phyloP scores from a whole-genome alignment of 139 green algal species.

The Raphidocelis subcapitata region DNA sequence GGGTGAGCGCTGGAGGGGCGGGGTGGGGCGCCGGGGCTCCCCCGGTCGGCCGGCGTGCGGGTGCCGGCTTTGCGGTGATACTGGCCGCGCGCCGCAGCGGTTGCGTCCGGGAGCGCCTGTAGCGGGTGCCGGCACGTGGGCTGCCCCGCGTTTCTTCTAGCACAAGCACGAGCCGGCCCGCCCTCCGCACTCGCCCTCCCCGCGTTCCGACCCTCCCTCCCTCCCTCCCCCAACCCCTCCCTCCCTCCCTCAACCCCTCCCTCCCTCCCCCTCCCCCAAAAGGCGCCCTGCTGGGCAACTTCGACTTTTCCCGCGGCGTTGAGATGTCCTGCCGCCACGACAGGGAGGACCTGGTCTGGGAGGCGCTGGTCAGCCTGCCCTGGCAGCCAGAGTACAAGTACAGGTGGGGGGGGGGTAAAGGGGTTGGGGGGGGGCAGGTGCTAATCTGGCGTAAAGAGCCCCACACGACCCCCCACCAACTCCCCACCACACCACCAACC shows the following conservation, averaged over 20 bases:
- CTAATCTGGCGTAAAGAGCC: too few species aligned
- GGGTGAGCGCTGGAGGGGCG: conserved; percentile 13
- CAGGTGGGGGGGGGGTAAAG: conserved; percentile 25
- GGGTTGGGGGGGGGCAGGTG: too few species aligned
- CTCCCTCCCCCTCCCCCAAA: background rate
- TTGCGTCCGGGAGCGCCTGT: background rate
- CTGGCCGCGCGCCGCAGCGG: background rate
- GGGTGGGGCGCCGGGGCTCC: too few species aligned
- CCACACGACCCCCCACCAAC: too few species aligned
- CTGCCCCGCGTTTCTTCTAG: background rate
- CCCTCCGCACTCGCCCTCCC: too few species aligned
- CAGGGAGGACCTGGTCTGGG: conserved; percentile 66
- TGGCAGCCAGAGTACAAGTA: conserved; percentile 53
- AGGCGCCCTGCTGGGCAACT: conserved; percentile 42
- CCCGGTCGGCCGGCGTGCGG: too few species aligned
- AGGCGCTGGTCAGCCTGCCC: conserved; percentile 53
- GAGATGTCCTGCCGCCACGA: conserved; percentile 59
- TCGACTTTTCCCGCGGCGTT: conserved; percentile 28
- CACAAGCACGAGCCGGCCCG: conserved; percentile 2
- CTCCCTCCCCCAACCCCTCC: background rate
- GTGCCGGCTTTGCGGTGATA: background rate
- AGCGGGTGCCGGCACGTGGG: too few species aligned
- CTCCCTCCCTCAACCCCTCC: background rate
- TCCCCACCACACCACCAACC: too few species aligned
- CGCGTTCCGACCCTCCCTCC: background rate